Evolutionary conservation across 2,329 filamentous ascomycete genomes (phyloP).

Genomic region (Verticillium longisporum): DNA sequence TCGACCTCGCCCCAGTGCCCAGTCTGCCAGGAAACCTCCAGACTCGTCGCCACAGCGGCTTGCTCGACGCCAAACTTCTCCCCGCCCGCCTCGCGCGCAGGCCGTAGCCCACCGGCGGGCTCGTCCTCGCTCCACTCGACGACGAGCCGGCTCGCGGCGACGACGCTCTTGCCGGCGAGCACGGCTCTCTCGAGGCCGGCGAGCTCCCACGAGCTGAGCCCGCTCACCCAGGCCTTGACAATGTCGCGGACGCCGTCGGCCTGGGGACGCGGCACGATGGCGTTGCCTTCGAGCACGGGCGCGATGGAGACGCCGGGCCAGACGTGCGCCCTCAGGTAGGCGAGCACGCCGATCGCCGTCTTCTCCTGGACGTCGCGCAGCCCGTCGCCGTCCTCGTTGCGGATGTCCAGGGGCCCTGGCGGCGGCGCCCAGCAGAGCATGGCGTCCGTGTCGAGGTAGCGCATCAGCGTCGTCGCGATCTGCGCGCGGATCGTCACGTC

Average conservation of each 20-base stretch:
- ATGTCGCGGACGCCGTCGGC: slow-evolving; percentile 67
- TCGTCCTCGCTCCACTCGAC: slow-evolving; percentile 82
- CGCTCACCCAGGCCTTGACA: slow-evolving; percentile 69
- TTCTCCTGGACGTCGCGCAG: slow-evolving; percentile 68
- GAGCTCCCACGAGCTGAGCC: slow-evolving; percentile 71
- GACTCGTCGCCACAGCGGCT: slow-evolving; percentile 66
- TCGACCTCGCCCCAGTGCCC: slow-evolving; percentile 93
- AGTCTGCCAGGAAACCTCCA: slow-evolving; percentile 90
- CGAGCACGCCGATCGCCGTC: slow-evolving; percentile 63
- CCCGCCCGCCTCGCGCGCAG: slow-evolving; percentile 19
- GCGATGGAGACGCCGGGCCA: slow-evolving; percentile 78
- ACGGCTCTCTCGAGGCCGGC: slow-evolving; percentile 79
- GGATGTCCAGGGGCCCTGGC: slow-evolving; percentile 38
- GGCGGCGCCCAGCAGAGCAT: slow-evolving; percentile 78
- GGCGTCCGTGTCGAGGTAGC: slow-evolving; percentile 88
- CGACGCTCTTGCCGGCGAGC: slow-evolving; percentile 79
- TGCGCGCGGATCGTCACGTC: slow-evolving; percentile 45
- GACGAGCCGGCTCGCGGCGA: slow-evolving; percentile 69
- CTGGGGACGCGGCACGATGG: slow-evolving; percentile 71
- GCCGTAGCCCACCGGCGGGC: slow-evolving; percentile 32
- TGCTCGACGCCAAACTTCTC: slow-evolving; percentile 71
- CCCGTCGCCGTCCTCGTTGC: slow-evolving; percentile 43
- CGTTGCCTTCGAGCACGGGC: slow-evolving; percentile 73
- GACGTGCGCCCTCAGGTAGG: slow-evolving; percentile 62
- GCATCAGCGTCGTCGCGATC: slow-evolving; percentile 64